These are phyloP conservation scores for Mucor plumbeus DNA, from an alignment of 371 early-diverging fungal genomes.

Conservation along the genomic window DNA sequence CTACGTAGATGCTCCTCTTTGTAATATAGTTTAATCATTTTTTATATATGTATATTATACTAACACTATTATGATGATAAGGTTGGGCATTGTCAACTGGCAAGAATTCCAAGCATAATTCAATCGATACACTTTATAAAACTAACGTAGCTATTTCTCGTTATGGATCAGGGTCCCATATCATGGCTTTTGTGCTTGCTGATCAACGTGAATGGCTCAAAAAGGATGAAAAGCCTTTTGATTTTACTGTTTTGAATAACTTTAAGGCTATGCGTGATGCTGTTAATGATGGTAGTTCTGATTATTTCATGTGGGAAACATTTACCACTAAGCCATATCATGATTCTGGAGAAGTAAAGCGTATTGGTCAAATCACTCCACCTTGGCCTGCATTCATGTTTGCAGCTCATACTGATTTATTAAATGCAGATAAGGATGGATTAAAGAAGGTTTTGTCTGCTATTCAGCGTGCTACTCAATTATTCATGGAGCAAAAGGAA, in stretches of 20 bases:
- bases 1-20: slow-evolving; percentile 76
- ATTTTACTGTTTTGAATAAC: slow-evolving; percentile 71
- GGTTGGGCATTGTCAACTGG: slow-evolving; percentile 78
- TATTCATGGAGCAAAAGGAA: slow-evolving; percentile 58
- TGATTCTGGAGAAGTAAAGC: slow-evolving; percentile 70
- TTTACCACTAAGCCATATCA: slow-evolving; percentile 87
- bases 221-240: slow-evolving; percentile 41
- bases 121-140: slow-evolving; percentile 63
- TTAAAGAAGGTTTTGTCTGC: slow-evolving; percentile 47
- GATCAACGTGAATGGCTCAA: slow-evolving; percentile 73
- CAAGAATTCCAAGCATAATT: slow-evolving; percentile 48
- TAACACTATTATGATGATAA: slow-evolving; percentile 17
- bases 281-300: slow-evolving; percentile 62
- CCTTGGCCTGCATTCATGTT: slow-evolving; percentile 91
- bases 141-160: slow-evolving; percentile 77
- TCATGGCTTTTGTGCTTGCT: slow-evolving; percentile 83
- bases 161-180: slow-evolving; percentile 83
- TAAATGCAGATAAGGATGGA: slow-evolving; percentile 30
- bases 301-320: slow-evolving; percentile 89
- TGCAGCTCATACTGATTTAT: slow-evolving; percentile 65
- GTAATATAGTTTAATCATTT: slow-evolving; percentile 41
- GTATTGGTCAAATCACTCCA: slow-evolving; percentile 79
- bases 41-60: not conserved
- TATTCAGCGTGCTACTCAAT: slow-evolving; percentile 49
- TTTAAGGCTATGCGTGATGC: slow-evolving; percentile 79